These are phyloP conservation scores for Hymenoscyphus infarciens DNA, from an alignment of 2,329 filamentous ascomycete species.

Conservation along the genomic window DNA sequence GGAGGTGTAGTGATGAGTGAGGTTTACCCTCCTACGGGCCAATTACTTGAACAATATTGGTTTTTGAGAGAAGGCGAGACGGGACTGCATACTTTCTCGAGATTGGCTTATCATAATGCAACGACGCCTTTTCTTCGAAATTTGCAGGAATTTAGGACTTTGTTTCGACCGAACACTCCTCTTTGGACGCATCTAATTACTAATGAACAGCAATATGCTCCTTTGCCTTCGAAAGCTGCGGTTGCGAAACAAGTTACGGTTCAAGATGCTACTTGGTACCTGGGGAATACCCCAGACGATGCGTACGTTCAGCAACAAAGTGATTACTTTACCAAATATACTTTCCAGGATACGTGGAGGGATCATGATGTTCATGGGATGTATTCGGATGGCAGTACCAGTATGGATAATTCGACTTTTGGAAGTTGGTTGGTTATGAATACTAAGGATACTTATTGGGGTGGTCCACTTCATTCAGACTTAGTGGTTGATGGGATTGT, in stretches of 20 bases:
- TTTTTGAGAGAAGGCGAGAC: constrained; percentile 61
- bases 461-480: constrained; percentile 60
- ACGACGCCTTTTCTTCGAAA: constrained; percentile 54
- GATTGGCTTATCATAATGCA: constrained; percentile 57
- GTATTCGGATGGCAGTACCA: constrained; percentile 50
- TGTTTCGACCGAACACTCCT: constrained; percentile 56
- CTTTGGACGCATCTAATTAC: constrained; percentile 63
- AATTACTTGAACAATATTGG: constrained; percentile 61
- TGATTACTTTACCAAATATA: constrained; percentile 66
- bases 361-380: constrained; percentile 55
- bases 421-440: constrained; percentile 64
- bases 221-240: constrained; percentile 45
- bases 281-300: constrained; percentile 51
- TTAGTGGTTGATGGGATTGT: constrained; percentile 62
- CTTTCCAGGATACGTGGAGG: constrained; percentile 55
- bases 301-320: constrained; percentile 53
- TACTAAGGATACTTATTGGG: constrained; percentile 59
- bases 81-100: constrained; percentile 57
- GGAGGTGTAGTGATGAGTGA: constrained; percentile 59
- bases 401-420: constrained; percentile 48
- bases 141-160: constrained; percentile 57
- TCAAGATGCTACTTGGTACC: constrained; percentile 62
- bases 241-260: constrained; percentile 46
- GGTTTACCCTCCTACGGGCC: constrained; percentile 53
- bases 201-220: constrained; percentile 52